phyloP scores from a whole-genome alignment of 2,329 filamentous ascomycete genomes.

The Cyphellophora europaea region DNA sequence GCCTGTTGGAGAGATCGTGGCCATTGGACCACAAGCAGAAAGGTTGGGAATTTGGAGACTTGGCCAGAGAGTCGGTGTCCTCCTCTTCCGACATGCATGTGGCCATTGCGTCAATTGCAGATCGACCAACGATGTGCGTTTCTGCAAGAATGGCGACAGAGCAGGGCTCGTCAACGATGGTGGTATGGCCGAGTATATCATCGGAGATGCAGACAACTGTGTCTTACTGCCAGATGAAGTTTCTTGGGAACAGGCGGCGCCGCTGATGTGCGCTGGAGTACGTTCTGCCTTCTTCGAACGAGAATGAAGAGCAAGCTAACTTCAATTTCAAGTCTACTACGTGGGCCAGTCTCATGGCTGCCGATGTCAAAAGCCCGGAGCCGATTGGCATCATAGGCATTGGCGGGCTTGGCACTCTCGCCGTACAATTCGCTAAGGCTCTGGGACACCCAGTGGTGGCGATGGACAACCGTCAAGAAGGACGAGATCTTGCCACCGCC shows the following conservation, averaged over 20 bases:
- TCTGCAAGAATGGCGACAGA: slow-evolving; percentile 21
- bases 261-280: slow-evolving; percentile 27
- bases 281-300: too few species aligned
- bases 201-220: slow-evolving; percentile 19
- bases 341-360: slow-evolving; percentile 47
- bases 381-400: slow-evolving; percentile 11
- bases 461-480: slow-evolving; percentile 4
- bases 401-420: slow-evolving; percentile 17
- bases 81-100: slow-evolving; percentile 5
- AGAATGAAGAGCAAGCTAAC: too few species aligned
- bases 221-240: slow-evolving; percentile 18
- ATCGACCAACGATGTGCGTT: slow-evolving; percentile 20
- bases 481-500: slow-evolving; percentile 1
- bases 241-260: slow-evolving; percentile 22
- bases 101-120: slow-evolving; percentile 2
- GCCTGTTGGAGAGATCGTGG: slow-evolving; percentile 23
- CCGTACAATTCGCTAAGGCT: slow-evolving; percentile 5
- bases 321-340: slow-evolving; percentile 4
- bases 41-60: slow-evolving; percentile 19
- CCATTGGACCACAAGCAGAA: slow-evolving; percentile 19
- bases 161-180: slow-evolving; percentile 24
- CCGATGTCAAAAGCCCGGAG: slow-evolving; percentile 43
- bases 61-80: slow-evolving; percentile 22
- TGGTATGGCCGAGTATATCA: slow-evolving; percentile 24
- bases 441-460: slow-evolving; percentile 2